Evolutionary conservation across 1,139 yeast genomes (phyloP), one percentile per base, ranked within the genome.

Genomic region (Casaregolazyma suthepensis): DNA sequence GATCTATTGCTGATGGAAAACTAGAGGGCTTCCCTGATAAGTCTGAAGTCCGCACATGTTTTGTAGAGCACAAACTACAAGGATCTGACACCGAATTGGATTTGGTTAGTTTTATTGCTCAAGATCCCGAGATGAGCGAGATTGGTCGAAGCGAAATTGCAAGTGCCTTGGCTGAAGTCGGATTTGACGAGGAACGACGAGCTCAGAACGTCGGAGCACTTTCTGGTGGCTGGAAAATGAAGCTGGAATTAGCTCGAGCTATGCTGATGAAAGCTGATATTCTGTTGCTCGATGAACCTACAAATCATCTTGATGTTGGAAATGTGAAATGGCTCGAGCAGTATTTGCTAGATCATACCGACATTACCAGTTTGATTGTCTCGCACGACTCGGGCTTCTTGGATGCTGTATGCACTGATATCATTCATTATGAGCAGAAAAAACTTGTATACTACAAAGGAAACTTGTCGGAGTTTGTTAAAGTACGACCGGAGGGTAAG

Each of bases 221-320:
- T 59, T 89, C 97, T 55, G 99, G 99, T 72, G 99, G 99, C 70
- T 90, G 97, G 97, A 93, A 93, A 75, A 93, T 93, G 99, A 93
- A 93, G 76, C 80, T 93, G 61, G 99, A 91, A 72, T 79, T 93
- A 67, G 99, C 99, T 18, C 86, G 98, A 76, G 99, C 99, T 49
- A 91, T 93, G 96, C 78, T 93, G 66, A 88, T 90, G 91, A 89
- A 86, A 74, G 99, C 99, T 38, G 99, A 93, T 73, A 91, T 93
- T 52, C 79, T 93, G 63, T 76, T 93, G 64, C 79, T 93, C 69
- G 99, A 93, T 73, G 99, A 93, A 82, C 99, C 99, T 71, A 93
- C 99, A 61, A 93, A 93, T 77, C 99, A 93, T 75, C 83, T 93
- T 80, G 99, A 93, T 76, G 96, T 89, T 54, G 78, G 81, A 51